Conservation (phyloP, 2,329 filamentous ascomycete species). For the Periconia digitata region DNA sequence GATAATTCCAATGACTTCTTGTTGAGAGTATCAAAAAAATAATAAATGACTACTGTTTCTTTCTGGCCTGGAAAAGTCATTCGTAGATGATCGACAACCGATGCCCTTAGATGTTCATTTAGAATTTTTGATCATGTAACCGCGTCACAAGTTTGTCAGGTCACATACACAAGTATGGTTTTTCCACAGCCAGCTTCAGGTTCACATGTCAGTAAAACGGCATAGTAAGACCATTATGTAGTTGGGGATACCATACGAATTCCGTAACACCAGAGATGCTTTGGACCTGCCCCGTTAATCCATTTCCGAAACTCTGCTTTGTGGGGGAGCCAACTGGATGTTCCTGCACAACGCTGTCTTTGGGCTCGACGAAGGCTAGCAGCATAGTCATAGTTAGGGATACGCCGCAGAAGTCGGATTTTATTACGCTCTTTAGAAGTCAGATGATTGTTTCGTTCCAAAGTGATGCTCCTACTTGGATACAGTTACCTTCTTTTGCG, state of each 20-base stretch:
- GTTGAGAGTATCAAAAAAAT: conserved; percentile 18
- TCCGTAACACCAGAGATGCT: conserved; percentile 21
- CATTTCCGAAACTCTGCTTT: conserved; percentile 14
- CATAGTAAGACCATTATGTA: conserved; percentile 3
- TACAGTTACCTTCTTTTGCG: conserved; percentile 13
- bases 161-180: conserved; percentile 16
- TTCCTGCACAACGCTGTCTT: conserved; percentile 14
- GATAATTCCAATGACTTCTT: conserved; percentile 14
- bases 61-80: conserved; percentile 8
- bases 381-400: conserved; percentile 16
- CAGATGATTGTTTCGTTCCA: conserved; percentile 5
- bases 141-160: neutral
- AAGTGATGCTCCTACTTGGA: conserved; percentile 4
- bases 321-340: conserved; percentile 14
- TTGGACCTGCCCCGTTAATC: conserved; percentile 11
- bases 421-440: conserved; percentile 12
- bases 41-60: conserved; percentile 16
- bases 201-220: conserved; percentile 11
- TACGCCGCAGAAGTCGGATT: conserved; percentile 13
- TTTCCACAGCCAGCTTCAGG: conserved; percentile 19
- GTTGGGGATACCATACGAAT: conserved; percentile 17
- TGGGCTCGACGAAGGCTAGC: conserved; percentile 10
- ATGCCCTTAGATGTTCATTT: conserved; percentile 6
- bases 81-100: conserved; percentile 12
- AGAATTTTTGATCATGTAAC: neutral